Percentiles rank a stretch among this genome's conserved stretches.
These are phyloP conservation scores for Xylariaceae sp. DNA, from an alignment of 2,329 filamentous ascomycete species.

Conservation along the genomic window DNA sequence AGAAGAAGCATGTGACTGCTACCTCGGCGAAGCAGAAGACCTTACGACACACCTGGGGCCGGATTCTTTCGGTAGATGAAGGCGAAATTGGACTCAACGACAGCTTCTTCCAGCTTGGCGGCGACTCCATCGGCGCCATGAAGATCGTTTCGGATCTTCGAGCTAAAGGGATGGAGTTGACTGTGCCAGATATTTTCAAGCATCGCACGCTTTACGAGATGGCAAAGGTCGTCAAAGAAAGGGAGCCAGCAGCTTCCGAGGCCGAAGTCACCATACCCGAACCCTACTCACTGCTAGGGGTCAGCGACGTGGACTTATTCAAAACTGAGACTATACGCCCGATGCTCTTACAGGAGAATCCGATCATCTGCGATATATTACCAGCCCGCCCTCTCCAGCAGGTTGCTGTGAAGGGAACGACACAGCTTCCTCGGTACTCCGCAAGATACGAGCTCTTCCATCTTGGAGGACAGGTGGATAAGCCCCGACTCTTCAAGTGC, in stretches of 20 bases:
- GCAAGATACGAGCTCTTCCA: slow-evolving; percentile 62
- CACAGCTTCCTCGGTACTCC: slow-evolving; percentile 55
- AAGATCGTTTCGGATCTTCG: slow-evolving; percentile 54
- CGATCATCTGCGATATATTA: slow-evolving; percentile 51
- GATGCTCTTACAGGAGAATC: slow-evolving; percentile 45
- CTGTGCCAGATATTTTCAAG: slow-evolving; percentile 53
- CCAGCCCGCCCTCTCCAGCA: slow-evolving; percentile 56
- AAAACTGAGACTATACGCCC: slow-evolving; percentile 45
- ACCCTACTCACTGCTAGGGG: slow-evolving; percentile 49
- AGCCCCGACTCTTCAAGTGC: slow-evolving; percentile 41
- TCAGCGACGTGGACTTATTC: slow-evolving; percentile 36
- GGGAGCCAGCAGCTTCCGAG: neutral
- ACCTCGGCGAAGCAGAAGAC: slow-evolving; percentile 39
- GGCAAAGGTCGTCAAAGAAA: slow-evolving; percentile 43
- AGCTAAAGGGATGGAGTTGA: slow-evolving; percentile 42
- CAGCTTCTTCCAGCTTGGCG: slow-evolving; percentile 58
- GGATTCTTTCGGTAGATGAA: slow-evolving; percentile 38
- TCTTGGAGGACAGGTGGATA: slow-evolving; percentile 48
- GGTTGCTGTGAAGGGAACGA: slow-evolving; percentile 55
- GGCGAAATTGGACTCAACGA: slow-evolving; percentile 48
- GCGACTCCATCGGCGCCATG: slow-evolving; percentile 59
- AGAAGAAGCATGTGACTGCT: slow-evolving; percentile 31
- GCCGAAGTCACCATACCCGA: slow-evolving; percentile 21
- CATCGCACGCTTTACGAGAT: slow-evolving; percentile 46
- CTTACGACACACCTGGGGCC: slow-evolving; percentile 45